Base-by-base conservation (phyloP, 345 rosid species). In the Isatis tinctoria region DNA sequence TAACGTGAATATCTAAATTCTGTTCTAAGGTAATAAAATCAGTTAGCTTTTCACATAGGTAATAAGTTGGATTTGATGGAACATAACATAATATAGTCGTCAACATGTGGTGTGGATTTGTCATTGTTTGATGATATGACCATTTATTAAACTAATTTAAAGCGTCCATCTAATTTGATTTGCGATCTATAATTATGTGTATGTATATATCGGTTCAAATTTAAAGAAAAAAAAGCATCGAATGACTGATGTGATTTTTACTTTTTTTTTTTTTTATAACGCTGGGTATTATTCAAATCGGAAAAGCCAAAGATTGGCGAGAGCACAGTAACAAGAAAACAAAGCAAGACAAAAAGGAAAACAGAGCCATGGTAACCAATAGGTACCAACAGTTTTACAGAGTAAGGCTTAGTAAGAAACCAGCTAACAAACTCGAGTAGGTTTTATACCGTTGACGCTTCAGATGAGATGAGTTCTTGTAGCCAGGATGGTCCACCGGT, bases 191-290 rank as follows among this genome's bases (percentile, higher is more conserved):
- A 36, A 17, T 13, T 45, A 20, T 14, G 3, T 5, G 28, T 20
- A 10, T 49, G 8, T 51, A 41, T n/a, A 20, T 41, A 51, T 24
- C 6, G 8, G 5, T 27, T 61, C 30, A 51, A 52, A 20, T 36
- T 33, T 13, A 41, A 62, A 30, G 7, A 32, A 53, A 51, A 53
- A 49, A 76, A 41, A 62, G 60, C 76, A 57, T 9, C 32, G 80
- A 75, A 75, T 75, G 79, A 77, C 8, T 70, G 80, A 77, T 77
- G 75, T 77, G 80, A 77, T 71, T 77, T 70, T 27, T 57, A 77
- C 76, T 70, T 70, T 57, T n/a, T n/a, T n/a, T n/a, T n/a, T n/a
- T n/a, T n/a, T n/a, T n/a, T n/a, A n/a, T n/a, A n/a, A n/a, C n/a
- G n/a, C n/a, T n/a, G n/a, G n/a, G n/a, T n/a, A n/a, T n/a, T n/a